Evolutionary conservation across 163 green algal species (phyloP), one percentile per base, ranked within the genome.

Genomic region (Volvox carteri): DNA sequence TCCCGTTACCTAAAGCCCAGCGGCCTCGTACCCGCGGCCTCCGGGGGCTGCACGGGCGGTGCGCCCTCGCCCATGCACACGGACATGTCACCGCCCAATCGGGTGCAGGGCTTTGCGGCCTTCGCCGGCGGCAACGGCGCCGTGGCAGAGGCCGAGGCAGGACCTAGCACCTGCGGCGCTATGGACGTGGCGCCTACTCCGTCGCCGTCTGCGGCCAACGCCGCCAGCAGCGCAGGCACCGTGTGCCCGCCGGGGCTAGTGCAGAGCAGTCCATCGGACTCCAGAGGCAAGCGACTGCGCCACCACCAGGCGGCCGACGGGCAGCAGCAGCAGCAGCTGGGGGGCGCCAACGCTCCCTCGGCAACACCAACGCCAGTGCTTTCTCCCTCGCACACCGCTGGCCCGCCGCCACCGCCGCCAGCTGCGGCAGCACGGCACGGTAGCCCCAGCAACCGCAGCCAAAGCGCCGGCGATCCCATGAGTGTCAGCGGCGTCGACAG

Each of bases 231-330:
- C 50, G 30, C 9, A 37, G 75, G 75, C 30, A 35, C 48, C 48
- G 21, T 28, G 6, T 44, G 42, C 73, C 12, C 50, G 18, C 25
- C 28, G 54, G 42, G 5, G 9, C 73, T 48, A 6, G 48, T 60
- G 75, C 75, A 50, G 30, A 37, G 7, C 28, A 86, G 79, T 46
- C 79, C 79, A 7, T 62, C 65, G 0, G 79, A 86, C 35, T 37
- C 42, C n/a, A 44, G 79, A 35, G 65, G 65, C 80, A 87, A 87
- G 67, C 80, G 80, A 8, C 19, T 79, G 35, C 65, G 80, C 33
- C 65, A 72, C 33, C 65, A 72, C 7, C 65, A 72, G 30, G 19
- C 23, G 6, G 33, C 30, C 23, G 60, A 62, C 0, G 79, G 4
- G 58, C 78, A 18, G 8, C 9, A 14, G 46, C 23, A 54, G 41